These are phyloP conservation scores for Apophysomyces trapeziformis DNA, from an alignment of 371 early-diverging fungal genomes.

Conservation along the genomic window DNA sequence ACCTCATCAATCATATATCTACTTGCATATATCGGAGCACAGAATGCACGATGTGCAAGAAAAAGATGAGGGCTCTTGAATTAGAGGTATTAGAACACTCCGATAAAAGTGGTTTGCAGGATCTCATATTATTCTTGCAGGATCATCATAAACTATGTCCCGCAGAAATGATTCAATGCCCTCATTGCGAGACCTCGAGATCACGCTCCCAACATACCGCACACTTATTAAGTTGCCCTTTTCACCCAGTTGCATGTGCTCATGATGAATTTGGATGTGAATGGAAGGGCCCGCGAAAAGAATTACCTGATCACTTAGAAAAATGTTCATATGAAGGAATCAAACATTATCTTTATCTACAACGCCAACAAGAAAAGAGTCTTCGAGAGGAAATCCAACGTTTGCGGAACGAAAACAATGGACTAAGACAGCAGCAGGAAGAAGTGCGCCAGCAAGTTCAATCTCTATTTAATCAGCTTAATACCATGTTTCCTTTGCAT, in stretches of 20 bases:
- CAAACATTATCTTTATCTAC: slow-evolving; percentile 55
- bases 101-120: not conserved
- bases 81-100: slow-evolving; percentile 41
- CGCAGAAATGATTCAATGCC: slow-evolving; percentile 60
- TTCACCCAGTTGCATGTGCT: slow-evolving; percentile 52
- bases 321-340: slow-evolving; percentile 68
- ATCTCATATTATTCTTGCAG: slow-evolving; percentile 25
- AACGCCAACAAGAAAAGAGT: slow-evolving; percentile 48
- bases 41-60: slow-evolving; percentile 68
- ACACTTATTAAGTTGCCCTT: slow-evolving; percentile 60
- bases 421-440: slow-evolving; percentile 47
- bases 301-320: slow-evolving; percentile 43
- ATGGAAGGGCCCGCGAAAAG: slow-evolving; percentile 61
- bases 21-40: slow-evolving; percentile 62
- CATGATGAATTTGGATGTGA: slow-evolving; percentile 63
- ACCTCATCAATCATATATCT: slow-evolving; percentile 56
- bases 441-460: slow-evolving; percentile 50
- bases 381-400: slow-evolving; percentile 53
- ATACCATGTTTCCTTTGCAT: slow-evolving; percentile 46
- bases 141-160: slow-evolving; percentile 66
- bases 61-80: slow-evolving; percentile 49
- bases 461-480: slow-evolving; percentile 42
- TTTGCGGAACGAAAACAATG: slow-evolving; percentile 48
- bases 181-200: slow-evolving; percentile 58
- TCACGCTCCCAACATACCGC: slow-evolving; percentile 52